Evolutionary conservation across 2,329 filamentous ascomycete species (phyloP), one percentile per base, ranked within the genome.

Genomic region (Aspergillus sp.): DNA sequence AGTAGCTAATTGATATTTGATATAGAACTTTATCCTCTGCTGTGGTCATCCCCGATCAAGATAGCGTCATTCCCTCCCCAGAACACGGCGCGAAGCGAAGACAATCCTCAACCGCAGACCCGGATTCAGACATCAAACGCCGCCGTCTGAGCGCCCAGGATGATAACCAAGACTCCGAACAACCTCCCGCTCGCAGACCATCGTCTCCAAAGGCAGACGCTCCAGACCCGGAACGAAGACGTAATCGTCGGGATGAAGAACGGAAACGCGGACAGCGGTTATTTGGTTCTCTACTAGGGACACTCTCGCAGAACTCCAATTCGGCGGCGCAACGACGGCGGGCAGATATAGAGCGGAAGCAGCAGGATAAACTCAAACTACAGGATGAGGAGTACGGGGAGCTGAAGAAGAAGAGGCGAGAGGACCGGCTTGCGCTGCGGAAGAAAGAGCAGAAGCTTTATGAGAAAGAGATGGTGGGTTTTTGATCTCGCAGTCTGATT

Each of bases 181-280:
- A 64, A 9, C n/a, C 37, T 43, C 56, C 66, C n/a, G 66, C 63
- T 49, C 64, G 57, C 48, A 63, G 63, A 48, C 64, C 67, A 50
- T 59, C 71, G 41, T 58, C 67, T 4, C 66, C 70, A n/a, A 49
- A 63, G 14, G 37, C 52, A 40, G 45, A 56, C 56, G 62, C 63
- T 17, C 63, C 61, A 23, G 63, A 44, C 60, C 52, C 19, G 65
- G 57, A 53, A 60, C 61, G 24, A 48, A 59, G n/a, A 57, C 58
- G 24, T 61, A 66, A 58, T 52, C 76, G 80, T 31, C 76, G 80
- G 27, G 79, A 86, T 57, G 90, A 96, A 68, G 93, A 98, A 71
- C 91, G 88, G 73, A 91, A 90, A 71, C 88, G 93, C 39, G 90
- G 90, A 21, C 89, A 90, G 74, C 85, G 93, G 53, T 81, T 98